Evolutionary conservation across 768 basidiomycete genomes (phyloP), one percentile per base, ranked within the genome.

Genomic region (Ramaria sp.): DNA sequence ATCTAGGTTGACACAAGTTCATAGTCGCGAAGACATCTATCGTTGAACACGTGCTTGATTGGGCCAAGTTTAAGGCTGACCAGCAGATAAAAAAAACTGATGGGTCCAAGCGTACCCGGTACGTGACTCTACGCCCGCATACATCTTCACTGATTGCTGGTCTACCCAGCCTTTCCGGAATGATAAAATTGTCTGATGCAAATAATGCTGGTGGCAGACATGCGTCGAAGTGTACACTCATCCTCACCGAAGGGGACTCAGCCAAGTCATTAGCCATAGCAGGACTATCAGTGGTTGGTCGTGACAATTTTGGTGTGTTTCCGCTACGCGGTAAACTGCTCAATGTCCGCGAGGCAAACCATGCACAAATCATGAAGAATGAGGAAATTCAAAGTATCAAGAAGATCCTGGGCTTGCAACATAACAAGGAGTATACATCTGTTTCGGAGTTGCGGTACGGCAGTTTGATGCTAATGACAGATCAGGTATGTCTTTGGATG

Each of bases 211-310:
- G 96, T 9, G 89, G 90, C 6, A 84, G 75, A 63, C 73, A 83
- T 43, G 92, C 82, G 6, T 77, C 79, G 48, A 77, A 85, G 46
- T 98, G 96, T 64, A 98, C 96, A 1, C 80, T 99, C 54, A 99
- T 99, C 58, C 75, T 99, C 4, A 98, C 96, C 0, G 96, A 99
- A 80, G 96, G 96, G 76, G 95, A 98, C 72, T 98, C 96, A 22
- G 96, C 96, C 76, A 97, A 97, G 69, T 84, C 93, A 6, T 78
- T 99, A 39, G 96, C 96, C 10, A 85, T 98, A 27, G 92, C 94
- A 48, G 96, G 96, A 50, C 80, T 99, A 34, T 81, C 84, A 56
- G 93, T 97, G 30, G 92, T 97, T 57, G 96, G 96, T 4, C 86
- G 96, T 59, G 94, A 99, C 69, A 82, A 92, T 66, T 99, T 91